Evolutionary conservation across 23 red algal genomes (phyloP), one percentile per base, ranked within the genome.

Genomic region (Gracilaria vermiculophylla): DNA sequence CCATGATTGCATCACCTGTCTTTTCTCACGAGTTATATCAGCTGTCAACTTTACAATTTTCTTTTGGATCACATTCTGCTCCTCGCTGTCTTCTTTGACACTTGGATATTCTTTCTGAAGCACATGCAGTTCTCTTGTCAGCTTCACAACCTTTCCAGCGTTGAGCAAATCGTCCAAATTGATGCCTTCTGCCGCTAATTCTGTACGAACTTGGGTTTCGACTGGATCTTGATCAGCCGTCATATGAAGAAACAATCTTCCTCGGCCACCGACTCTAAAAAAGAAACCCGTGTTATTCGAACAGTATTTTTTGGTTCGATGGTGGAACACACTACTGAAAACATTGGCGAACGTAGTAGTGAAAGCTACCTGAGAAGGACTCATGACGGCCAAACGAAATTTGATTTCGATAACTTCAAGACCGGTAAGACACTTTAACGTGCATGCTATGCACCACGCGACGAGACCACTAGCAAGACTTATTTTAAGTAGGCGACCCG

Each of bases 161-260:
- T 99, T 95, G 62, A 99, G 89, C 39, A 99, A 86, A 31, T 94
- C 76, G 27, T 99, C 97, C 24, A 94, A 74, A 28, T 91, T 85
- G 51, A 97, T 69, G 23, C 95, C 95, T 42, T 88, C 50, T 29
- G 80, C 73, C 14, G 57, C 87, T 10, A 96, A 80, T 39, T 94
- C 90, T 6, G 35, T 55, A 8, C 86, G 86, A 40, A 97, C 90
- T 23, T 84, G 82, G 6, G 35, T 65, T 34, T 78, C 67, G 32
- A 96, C 45, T 16, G 94, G 81, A 64, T 96, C 91, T 78, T 86
- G 62, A 12, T 41, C 36, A 43, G 42, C 56, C 16, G 62, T 27
- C 51, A 54, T 52, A 1, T 19, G 9, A 53, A 45, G 33, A 70
- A 60, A 24, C 14, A 0, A 8, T 29, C 1, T 28, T 60, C 55